Conservation (phyloP, 1,284 basidiomycete species). For the Abortiporus biennis region DNA sequence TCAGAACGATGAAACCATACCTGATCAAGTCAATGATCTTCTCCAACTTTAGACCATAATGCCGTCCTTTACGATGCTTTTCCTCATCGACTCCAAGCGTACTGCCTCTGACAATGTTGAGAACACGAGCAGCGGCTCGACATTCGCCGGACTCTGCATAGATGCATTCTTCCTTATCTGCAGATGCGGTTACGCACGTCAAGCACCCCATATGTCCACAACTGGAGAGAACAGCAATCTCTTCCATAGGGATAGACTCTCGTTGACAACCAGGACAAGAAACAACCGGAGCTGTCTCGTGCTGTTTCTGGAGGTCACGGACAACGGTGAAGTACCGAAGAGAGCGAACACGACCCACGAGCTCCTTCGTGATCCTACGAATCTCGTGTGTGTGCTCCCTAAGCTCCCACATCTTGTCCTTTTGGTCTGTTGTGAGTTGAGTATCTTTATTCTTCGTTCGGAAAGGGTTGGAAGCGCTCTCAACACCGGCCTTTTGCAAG, state of each 20-base stretch:
- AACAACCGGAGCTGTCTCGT: conserved; percentile 47
- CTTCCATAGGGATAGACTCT: conserved; percentile 51
- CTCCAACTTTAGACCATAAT: conserved; percentile 88
- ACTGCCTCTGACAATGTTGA: conserved; percentile 80
- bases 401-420: conserved; percentile 73
- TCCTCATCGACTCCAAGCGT: conserved; percentile 81
- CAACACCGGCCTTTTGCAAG: conserved; percentile 54
- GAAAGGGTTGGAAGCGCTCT: conserved; percentile 28
- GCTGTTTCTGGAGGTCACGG: conserved; percentile 79
- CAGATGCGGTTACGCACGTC: conserved; percentile 65
- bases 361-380: conserved; percentile 78
- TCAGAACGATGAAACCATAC: conserved; percentile 34
- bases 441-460: conserved; percentile 55
- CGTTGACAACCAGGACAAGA: conserved; percentile 58
- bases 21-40: conserved; percentile 79
- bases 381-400: conserved; percentile 85
- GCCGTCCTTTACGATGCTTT: conserved; percentile 67
- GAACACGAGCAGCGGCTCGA: conserved; percentile 62
- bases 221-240: conserved; percentile 82
- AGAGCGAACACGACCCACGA: conserved; percentile 83
- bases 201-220: conserved; percentile 86
- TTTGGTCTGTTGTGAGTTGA: conserved; percentile 44
- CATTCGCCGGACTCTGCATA: conserved; percentile 64
- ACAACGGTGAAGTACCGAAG: conserved; percentile 88
- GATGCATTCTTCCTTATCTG: conserved; percentile 78